Base-by-base conservation (phyloP, 2,329 filamentous ascomycete species). In the Colletotrichum acutatum region DNA sequence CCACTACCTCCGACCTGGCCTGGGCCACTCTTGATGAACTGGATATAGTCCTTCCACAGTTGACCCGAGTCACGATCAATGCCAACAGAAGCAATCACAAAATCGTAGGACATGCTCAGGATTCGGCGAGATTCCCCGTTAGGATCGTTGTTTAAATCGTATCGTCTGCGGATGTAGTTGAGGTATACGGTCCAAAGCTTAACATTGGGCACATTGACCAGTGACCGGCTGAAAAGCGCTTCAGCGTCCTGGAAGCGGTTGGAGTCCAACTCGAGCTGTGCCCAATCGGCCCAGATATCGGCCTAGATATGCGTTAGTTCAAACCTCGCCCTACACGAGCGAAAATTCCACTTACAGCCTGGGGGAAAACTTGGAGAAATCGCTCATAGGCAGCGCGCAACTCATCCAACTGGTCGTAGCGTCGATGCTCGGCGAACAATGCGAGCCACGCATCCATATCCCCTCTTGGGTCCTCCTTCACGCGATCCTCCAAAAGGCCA, bases 31-130 rank as follows among this genome's bases (percentile, higher is more conserved):
- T 95, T 95, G 82, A 98, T 90, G 80, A 99, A 98, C 76, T 97
- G 92, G 74, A 99, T 92, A 78, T 98, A 98, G 76, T 99, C 97
- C 72, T 93, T 90, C 97, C 97, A 99, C 69, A 99, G 92, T 75
- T 89, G 90, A 46, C 95, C 96, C 12, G 95, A 93, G 78, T 98
- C 95, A 79, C 95, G 93, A 83, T 99, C 97, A 77, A 97, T 91
- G 32, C 97, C 97, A 74, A 99, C 92, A 76, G 94, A 94, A 76
- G 94, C 90, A 58, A 99, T 90, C 7, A 97, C 95, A 79, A 98
- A 95, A 75, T 98, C 95, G 82, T 98, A 99, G 3, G 95, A 94
- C 75, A 95, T 92, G 24, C 91, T 92, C 68, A 99, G 92, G 8
- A 93, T 93, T 75, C 91, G 89, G 74, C 97, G 93, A 60, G 95